A percentile compares a stretch with the other conserved stretches of the same genome.
Conservation (phyloP, 345 rosid species). For the Iberis pinnata region DNA sequence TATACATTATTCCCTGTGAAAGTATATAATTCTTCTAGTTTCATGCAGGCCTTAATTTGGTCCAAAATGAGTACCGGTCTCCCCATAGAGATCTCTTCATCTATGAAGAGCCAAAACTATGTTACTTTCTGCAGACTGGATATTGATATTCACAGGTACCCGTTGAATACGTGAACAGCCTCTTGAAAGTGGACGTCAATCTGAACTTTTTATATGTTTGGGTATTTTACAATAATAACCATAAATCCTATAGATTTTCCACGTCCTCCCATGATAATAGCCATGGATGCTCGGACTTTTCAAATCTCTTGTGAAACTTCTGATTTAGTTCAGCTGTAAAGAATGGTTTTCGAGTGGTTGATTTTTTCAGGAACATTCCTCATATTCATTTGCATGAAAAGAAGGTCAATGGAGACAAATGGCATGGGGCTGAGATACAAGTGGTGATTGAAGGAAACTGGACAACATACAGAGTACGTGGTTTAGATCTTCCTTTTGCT, state of each 20-base stretch:
- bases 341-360: slow-evolving; percentile 5
- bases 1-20: background rate
- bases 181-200: background rate
- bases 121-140: slow-evolving; percentile 83
- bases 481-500: background rate
- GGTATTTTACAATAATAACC: slow-evolving; percentile 8
- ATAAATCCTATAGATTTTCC: background rate
- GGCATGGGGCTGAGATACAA: slow-evolving; percentile 96
- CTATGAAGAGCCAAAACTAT: slow-evolving; percentile 76
- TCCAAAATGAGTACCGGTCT: slow-evolving; percentile 99
- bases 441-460: slow-evolving; percentile 97
- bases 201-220: background rate
- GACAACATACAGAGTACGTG: slow-evolving; percentile 88
- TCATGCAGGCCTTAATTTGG: slow-evolving; percentile 91
- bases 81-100: slow-evolving; percentile 87
- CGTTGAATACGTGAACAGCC: slow-evolving; percentile 9
- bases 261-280: background rate
- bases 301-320: slow-evolving; percentile 2
- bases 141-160: slow-evolving; percentile 86
- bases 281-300: background rate
- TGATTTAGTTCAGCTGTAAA: slow-evolving; percentile 7
- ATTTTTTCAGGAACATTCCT: slow-evolving; percentile 73
- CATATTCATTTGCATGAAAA: slow-evolving; percentile 87
- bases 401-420: slow-evolving; percentile 49
- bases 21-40: slow-evolving; percentile 12